Evolutionary conservation across 805 yeast genomes (phyloP), one percentile per base, ranked within the genome.

Genomic region (Yarrowia hollandica): DNA sequence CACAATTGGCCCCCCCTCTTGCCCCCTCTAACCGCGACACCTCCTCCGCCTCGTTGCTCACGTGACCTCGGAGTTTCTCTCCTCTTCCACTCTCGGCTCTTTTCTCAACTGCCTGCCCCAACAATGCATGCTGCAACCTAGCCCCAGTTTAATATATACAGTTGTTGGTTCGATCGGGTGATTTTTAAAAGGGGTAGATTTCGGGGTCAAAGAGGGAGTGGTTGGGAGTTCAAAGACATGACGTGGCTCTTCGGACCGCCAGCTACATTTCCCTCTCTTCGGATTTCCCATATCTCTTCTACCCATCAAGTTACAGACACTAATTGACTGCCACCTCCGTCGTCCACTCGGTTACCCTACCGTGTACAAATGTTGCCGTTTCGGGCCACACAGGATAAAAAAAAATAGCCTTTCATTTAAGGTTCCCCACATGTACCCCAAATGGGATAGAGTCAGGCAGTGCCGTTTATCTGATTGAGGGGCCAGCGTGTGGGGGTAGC

Each of bases 391-490:
- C n/a, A n/a, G n/a, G n/a, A n/a, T n/a, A n/a, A n/a, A n/a, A n/a
- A 4, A 10, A 25, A 41, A 11, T 41, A 26, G 33, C 5, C 33
- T 41, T 41, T 41, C 33, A 41, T 41, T 41, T 41, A 41, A 41
- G 19, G 48, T 41, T 41, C 48, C 33, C 48, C 48, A 26, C 48
- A 41, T 41, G 28, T 25, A 18, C 48, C 48, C 48, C 30, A 41
- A 41, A 15, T 16, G 25, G 48, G n/a, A n/a, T n/a, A n/a, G n/a
- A n/a, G 48, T 41, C 23, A 41, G 48, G 48, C 48, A 26, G 48
- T 25, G 48, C 48, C 46, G 46, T 41, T 41, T 41, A 41, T 41
- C 46, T 25, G 46, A 41, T 41, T n/a, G n/a, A n/a, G n/a, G n/a
- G n/a, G n/a, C n/a, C n/a, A n/a, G n/a, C n/a, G n/a, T n/a, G n/a